phyloP scores from a whole-genome alignment of 495 filamentous ascomycete genomes.

The Xanthoparmelia taractica region DNA sequence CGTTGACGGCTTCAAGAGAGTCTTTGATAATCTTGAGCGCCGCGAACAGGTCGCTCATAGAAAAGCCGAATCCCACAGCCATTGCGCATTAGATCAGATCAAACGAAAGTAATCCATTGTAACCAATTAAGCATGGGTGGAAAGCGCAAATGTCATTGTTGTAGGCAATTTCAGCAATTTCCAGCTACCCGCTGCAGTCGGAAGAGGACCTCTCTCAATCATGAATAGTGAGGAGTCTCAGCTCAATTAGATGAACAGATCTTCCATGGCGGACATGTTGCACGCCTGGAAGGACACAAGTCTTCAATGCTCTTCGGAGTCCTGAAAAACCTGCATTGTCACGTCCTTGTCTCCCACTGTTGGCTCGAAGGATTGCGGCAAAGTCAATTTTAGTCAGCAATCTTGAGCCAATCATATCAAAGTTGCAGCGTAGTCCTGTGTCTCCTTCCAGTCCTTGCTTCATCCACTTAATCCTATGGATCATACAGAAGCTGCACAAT shows the following conservation, averaged over 20 bases:
- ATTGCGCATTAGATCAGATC: slow-evolving; percentile 20
- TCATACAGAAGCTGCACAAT: slow-evolving; percentile 28
- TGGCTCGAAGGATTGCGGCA: neutral
- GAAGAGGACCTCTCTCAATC: neutral
- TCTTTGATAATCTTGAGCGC: slow-evolving; percentile 32
- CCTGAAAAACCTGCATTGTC: neutral
- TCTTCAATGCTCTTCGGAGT: neutral
- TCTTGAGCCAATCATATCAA: too few species aligned
- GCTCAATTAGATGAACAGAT: neutral
- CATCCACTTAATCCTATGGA: neutral
- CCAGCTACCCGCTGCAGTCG: neutral
- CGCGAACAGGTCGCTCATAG: slow-evolving; percentile 33
- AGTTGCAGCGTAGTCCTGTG: too few species aligned
- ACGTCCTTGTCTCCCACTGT: neutral
- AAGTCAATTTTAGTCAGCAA: slow-evolving; percentile 5
- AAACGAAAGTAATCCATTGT: neutral
- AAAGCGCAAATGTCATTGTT: too few species aligned
- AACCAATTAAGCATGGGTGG: neutral
- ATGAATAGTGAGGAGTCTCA: neutral
- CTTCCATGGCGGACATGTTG: neutral
- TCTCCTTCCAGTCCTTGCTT: too few species aligned
- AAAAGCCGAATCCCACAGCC: slow-evolving; percentile 34
- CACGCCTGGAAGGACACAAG: neutral
- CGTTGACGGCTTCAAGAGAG: slow-evolving; percentile 29
- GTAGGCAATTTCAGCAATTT: neutral